Conservation (phyloP, 805 yeast species). For the Komagataella ulmi region DNA sequence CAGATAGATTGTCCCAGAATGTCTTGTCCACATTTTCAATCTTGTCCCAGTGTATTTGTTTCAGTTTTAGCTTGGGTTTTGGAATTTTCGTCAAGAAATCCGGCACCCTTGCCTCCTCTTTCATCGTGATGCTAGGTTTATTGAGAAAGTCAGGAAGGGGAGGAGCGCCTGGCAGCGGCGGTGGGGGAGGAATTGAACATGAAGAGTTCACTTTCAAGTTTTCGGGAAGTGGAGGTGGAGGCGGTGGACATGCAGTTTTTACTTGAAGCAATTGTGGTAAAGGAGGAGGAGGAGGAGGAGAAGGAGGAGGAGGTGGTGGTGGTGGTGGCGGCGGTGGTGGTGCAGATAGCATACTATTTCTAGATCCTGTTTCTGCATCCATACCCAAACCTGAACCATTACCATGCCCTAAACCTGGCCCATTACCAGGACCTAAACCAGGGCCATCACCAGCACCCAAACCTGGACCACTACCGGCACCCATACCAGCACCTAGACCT, state of each 20-base stretch:
- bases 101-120: not conserved
- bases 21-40: conserved; percentile 45
- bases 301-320: too few species aligned
- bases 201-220: not conserved
- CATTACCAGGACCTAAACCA: conserved; percentile 9
- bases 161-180: conserved; percentile 1
- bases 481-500: not conserved
- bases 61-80: conserved; percentile 45
- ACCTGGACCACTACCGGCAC: conserved; percentile 1
- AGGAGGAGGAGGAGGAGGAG: conserved; percentile 10
- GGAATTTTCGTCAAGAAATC: conserved; percentile 17
- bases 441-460: conserved; percentile 15
- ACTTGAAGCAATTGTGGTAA: conserved; percentile 4
- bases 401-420: not conserved
- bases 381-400: not conserved
- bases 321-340: conserved; percentile 8
- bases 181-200: conserved; percentile 1
- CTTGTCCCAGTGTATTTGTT: conserved; percentile 78
- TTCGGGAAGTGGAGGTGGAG: conserved; percentile 3
- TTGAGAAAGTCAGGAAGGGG: conserved; percentile 3
- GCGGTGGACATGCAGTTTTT: conserved; percentile 4
- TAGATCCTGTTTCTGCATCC: too few species aligned
- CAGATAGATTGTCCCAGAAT: conserved; percentile 43
- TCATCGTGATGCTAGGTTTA: not conserved
- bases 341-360: conserved; percentile 4